Evolutionary conservation across 345 rosid species (phyloP).

Genomic region (Durio zibethinus): DNA sequence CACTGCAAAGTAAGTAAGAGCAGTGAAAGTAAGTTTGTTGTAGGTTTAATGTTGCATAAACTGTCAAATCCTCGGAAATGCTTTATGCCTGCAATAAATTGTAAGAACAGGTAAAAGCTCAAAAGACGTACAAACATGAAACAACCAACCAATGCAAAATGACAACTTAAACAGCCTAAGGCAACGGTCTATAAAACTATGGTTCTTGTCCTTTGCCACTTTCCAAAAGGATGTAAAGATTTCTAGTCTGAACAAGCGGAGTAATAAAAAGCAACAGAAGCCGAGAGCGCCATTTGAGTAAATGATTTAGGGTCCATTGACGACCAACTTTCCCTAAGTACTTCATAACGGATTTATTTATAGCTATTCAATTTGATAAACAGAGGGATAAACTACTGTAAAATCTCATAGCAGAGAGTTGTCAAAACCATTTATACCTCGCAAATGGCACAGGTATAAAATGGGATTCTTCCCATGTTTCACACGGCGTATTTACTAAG

Average conservation of each 20-base stretch:
- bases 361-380: neutral
- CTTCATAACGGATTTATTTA: neutral
- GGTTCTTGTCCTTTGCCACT: neutral
- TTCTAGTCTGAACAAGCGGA: neutral
- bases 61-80: neutral
- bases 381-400: neutral
- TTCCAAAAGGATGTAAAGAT: neutral
- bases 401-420: neutral
- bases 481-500: neutral
- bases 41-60: neutral
- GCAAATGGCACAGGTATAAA: neutral
- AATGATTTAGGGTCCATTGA: conserved; percentile 19
- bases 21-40: neutral
- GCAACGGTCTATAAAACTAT: neutral
- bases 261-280: neutral
- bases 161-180: neutral
- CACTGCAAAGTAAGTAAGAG: neutral
- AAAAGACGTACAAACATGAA: neutral
- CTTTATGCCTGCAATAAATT: neutral
- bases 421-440: neutral
- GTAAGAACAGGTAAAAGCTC: neutral
- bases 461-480: neutral
- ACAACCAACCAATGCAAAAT: neutral
- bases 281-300: neutral
- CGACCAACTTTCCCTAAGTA: conserved; percentile 12